phyloP scores from a whole-genome alignment of 164 flowering plant genomes.

The Annona squamosa region DNA sequence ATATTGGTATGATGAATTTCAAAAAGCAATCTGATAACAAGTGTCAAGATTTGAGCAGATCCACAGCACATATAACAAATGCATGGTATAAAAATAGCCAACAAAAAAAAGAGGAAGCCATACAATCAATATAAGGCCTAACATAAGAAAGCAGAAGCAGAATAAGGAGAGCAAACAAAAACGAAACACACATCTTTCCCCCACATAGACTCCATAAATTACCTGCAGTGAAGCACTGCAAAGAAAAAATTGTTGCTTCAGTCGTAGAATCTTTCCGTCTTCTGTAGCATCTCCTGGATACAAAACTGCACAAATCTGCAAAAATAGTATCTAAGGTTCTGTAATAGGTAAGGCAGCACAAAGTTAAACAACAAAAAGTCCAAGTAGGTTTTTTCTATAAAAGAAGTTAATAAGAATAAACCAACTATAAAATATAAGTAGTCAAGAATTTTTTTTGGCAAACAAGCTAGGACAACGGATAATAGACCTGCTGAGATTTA shows the following conservation, averaged over 20 bases:
- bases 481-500: slow-evolving; percentile 71
- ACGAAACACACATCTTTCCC: not conserved
- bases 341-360: not conserved
- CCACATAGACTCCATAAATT: not conserved
- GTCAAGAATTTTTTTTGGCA: not conserved
- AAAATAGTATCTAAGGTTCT: not conserved
- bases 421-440: not conserved
- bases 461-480: not conserved
- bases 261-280: slow-evolving; percentile 72
- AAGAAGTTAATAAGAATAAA: not conserved
- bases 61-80: not conserved
- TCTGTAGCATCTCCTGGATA: slow-evolving; percentile 98
- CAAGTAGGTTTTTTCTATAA: not conserved
- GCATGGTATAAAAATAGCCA: not conserved
- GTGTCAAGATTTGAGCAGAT: not conserved
- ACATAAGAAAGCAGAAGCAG: not conserved
- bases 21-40: not conserved
- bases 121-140: slow-evolving; percentile 3
- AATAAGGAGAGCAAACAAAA: not conserved
- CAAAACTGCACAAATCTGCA: slow-evolving; percentile 93
- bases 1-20: not conserved
- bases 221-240: slow-evolving; percentile 99
- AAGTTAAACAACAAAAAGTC: not conserved
- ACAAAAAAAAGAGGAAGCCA: not conserved
- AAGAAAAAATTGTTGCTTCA: slow-evolving; percentile 92